Evolutionary conservation across 2,329 filamentous ascomycete genomes (phyloP).

Genomic region (Didymella segeticola): DNA sequence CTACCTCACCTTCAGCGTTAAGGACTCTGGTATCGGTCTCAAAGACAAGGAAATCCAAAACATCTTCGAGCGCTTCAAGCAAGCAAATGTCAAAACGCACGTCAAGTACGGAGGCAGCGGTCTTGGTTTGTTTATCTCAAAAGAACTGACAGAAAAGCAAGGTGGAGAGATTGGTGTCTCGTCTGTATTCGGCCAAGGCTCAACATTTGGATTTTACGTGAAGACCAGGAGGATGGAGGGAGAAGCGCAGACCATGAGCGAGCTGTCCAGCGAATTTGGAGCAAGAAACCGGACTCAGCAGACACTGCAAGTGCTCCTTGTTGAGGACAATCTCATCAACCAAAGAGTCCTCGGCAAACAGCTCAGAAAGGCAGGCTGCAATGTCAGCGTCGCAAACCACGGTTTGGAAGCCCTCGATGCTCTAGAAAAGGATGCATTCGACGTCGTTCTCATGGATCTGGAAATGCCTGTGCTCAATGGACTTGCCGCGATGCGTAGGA

Average conservation of each 20-base stretch:
- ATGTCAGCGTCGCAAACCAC: conserved; percentile 44
- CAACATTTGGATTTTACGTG: conserved; percentile 56
- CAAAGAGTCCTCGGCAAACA: conserved; percentile 47
- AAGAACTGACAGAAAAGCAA: conserved; percentile 54
- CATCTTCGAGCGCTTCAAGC: conserved; percentile 47
- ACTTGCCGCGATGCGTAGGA: conserved; percentile 52
- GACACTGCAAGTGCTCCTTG: conserved; percentile 40
- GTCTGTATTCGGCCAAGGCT: conserved; percentile 45
- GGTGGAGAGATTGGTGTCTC: conserved; percentile 56
- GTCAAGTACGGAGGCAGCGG: conserved; percentile 55
- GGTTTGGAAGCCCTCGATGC: conserved; percentile 47
- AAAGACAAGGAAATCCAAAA: conserved; percentile 48
- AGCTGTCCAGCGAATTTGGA: conserved; percentile 12
- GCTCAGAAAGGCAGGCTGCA: conserved; percentile 43
- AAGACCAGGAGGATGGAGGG: conserved; percentile 38
- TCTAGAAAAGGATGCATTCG: conserved; percentile 38
- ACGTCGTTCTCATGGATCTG: conserved; percentile 57
- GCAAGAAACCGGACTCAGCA: not conserved
- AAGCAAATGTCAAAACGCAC: conserved; percentile 47
- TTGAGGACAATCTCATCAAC: conserved; percentile 51
- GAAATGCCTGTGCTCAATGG: conserved; percentile 64
- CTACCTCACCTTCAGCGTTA: conserved; percentile 48
- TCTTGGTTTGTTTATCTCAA: conserved; percentile 55
- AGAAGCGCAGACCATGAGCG: conserved; percentile 12
- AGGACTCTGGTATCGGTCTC: conserved; percentile 53